A percentile compares a stretch with the other conserved stretches of the same genome.
These are phyloP conservation scores for Arachnomyces sp. DNA, from an alignment of 2,329 filamentous ascomycete species.

Conservation along the genomic window DNA sequence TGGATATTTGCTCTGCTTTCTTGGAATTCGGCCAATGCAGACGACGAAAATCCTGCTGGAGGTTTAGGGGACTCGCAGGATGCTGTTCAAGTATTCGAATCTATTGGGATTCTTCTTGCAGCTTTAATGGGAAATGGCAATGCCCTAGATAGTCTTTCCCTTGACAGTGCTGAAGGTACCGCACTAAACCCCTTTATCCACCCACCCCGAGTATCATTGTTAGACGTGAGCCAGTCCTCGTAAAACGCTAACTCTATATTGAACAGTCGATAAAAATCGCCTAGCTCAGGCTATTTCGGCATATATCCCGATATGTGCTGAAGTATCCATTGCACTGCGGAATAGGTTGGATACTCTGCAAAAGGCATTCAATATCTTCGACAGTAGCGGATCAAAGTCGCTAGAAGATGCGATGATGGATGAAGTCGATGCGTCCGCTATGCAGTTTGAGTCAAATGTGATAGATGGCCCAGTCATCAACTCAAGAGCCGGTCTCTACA, in stretches of 20 bases:
- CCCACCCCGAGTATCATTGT: background rate
- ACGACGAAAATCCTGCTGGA: constrained; percentile 18
- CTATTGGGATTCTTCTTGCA: constrained; percentile 34
- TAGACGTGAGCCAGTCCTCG: background rate
- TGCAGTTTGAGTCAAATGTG: constrained; percentile 48
- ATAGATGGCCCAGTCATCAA: constrained; percentile 64
- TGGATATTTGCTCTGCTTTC: constrained; percentile 33
- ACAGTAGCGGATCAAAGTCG: constrained; percentile 33
- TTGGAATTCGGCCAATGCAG: constrained; percentile 25
- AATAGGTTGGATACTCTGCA: constrained; percentile 33
- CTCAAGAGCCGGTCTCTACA: constrained; percentile 73
- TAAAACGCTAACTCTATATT: background rate
- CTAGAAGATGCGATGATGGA: constrained; percentile 38
- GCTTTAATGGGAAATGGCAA: constrained; percentile 30
- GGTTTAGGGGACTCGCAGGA: constrained; percentile 27
- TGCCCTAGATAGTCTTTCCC: constrained; percentile 29
- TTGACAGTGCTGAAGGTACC: constrained; percentile 28
- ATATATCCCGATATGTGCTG: constrained; percentile 34
- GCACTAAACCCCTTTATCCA: background rate
- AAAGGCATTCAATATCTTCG: constrained; percentile 36
- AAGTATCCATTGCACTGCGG: constrained; percentile 31
- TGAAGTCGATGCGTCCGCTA: constrained; percentile 36
- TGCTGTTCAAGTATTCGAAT: constrained; percentile 34
- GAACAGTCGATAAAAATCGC: constrained; percentile 28
- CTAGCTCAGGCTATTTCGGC: constrained; percentile 32